phyloP scores from a whole-genome alignment of 2,329 filamentous ascomycete genomes.

The Mycogone perniciosa region DNA sequence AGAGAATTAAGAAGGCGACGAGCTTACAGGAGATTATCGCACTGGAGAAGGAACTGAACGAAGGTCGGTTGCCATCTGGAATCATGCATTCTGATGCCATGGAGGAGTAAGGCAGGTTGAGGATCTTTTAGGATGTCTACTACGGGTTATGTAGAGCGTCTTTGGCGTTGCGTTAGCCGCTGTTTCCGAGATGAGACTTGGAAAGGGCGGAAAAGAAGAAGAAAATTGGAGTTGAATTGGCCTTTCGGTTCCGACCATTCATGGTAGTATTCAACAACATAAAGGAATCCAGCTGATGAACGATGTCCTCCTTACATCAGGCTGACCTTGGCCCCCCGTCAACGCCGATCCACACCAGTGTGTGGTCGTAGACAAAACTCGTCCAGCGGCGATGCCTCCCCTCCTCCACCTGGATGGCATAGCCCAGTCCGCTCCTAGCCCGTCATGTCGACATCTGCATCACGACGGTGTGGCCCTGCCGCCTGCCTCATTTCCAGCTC shows the following conservation, averaged over 20 bases:
- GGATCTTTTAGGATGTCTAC: background rate
- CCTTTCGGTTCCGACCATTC: background rate
- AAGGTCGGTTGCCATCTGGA: slow-evolving; percentile 74
- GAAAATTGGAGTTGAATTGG: background rate
- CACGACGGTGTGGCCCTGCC: slow-evolving; percentile 33
- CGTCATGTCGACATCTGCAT: slow-evolving; percentile 55
- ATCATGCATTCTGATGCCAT: slow-evolving; percentile 47
- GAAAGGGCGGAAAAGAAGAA: background rate
- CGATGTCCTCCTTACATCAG: background rate
- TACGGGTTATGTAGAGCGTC: too few relatives aligned
- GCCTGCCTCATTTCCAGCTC: slow-evolving; percentile 49
- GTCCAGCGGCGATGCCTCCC: background rate
- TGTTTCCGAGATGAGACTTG: background rate
- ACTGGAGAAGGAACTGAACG: slow-evolving; percentile 85
- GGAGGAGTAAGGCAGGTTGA: slow-evolving; percentile 46
- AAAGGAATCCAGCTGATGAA: background rate
- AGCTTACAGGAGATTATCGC: slow-evolving; percentile 84
- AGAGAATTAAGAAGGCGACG: slow-evolving; percentile 81
- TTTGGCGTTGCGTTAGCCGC: background rate
- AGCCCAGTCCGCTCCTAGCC: slow-evolving; percentile 32
- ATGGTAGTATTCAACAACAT: background rate
- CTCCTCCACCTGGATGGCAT: background rate
- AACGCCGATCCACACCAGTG: background rate
- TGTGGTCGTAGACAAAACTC: background rate
- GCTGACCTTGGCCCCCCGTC: background rate